Evolutionary conservation across 2,329 filamentous ascomycete genomes (phyloP).

Genomic region (Setomelanomma holmii): DNA sequence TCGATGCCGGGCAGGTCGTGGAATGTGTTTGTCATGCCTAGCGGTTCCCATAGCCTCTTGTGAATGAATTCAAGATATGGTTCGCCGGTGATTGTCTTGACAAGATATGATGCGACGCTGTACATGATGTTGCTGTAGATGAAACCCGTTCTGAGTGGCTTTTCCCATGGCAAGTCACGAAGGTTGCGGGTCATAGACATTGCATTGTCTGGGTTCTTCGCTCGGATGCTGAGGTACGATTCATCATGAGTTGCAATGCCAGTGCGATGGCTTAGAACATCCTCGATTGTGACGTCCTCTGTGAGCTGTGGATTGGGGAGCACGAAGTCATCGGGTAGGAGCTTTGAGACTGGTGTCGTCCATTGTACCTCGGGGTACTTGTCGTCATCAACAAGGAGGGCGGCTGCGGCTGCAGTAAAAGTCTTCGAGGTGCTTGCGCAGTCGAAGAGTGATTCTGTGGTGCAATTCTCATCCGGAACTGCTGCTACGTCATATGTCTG

Average conservation of each 20-base stretch:
- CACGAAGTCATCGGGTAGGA: constrained; percentile 63
- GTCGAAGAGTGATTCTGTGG: constrained; percentile 60
- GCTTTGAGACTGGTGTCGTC: constrained; percentile 55
- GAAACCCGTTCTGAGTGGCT: constrained; percentile 51
- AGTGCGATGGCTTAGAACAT: constrained; percentile 61
- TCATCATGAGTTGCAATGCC: constrained; percentile 52
- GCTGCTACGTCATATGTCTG: constrained; percentile 45
- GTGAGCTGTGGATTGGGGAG: constrained; percentile 57
- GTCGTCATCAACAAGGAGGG: constrained; percentile 56
- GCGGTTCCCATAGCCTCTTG: constrained; percentile 48
- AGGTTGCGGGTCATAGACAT: constrained; percentile 38
- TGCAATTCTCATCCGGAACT: constrained; percentile 33
- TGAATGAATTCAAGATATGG: constrained; percentile 43
- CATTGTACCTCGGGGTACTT: constrained; percentile 53
- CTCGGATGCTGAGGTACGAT: constrained; percentile 13
- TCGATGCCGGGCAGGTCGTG: constrained; percentile 46
- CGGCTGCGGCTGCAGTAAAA: constrained; percentile 59
- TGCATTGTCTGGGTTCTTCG: constrained; percentile 14
- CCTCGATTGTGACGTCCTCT: constrained; percentile 60
- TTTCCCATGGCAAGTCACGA: constrained; percentile 53
- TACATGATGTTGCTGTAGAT: constrained; percentile 64
- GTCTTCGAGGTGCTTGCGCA: constrained; percentile 65
- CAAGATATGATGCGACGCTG: constrained; percentile 54
- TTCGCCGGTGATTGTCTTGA: constrained; percentile 53
- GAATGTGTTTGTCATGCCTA: constrained; percentile 50